Percentiles rank a stretch among this genome's conserved stretches.
Evolutionary conservation across 495 filamentous ascomycete species (phyloP).

Genomic region (Pseudomonodictys pantanalensis): DNA sequence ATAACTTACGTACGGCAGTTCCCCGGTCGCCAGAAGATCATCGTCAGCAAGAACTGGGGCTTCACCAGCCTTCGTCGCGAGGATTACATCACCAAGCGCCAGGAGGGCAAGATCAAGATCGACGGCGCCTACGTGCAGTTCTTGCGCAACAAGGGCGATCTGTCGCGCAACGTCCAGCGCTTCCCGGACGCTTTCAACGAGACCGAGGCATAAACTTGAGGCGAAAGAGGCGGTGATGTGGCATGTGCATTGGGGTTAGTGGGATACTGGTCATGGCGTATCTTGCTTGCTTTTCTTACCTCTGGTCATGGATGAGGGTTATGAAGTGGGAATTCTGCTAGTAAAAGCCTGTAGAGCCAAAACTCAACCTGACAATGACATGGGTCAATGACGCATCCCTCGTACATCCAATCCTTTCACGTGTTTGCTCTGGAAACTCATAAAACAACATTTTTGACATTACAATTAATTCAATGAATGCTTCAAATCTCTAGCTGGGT

Average conservation of each 20-base stretch:
- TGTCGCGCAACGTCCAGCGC: slow-evolving; percentile 81
- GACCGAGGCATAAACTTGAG: slow-evolving; percentile 34
- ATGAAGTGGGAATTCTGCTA: neutral
- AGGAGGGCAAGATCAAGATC: slow-evolving; percentile 81
- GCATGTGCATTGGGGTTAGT: slow-evolving; percentile 4
- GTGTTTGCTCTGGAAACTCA: neutral
- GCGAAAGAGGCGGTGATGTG: neutral
- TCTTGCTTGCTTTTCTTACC: slow-evolving; percentile 15
- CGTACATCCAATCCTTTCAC: no score
- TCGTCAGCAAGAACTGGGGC: slow-evolving; percentile 99
- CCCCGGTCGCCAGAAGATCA: slow-evolving; percentile 99
- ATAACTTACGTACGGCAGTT: slow-evolving; percentile 51
- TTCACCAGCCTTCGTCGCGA: slow-evolving; percentile 97
- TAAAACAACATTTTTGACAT: neutral
- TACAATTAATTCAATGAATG: neutral
- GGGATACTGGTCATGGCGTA: slow-evolving; percentile 31
- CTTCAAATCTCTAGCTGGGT: no score
- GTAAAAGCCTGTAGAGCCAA: slow-evolving; percentile 7
- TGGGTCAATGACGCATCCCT: neutral
- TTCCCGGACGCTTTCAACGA: slow-evolving; percentile 85
- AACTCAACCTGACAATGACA: slow-evolving; percentile 17
- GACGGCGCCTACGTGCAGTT: slow-evolving; percentile 99
- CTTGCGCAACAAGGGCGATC: slow-evolving; percentile 80
- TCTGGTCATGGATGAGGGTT: slow-evolving; percentile 19
- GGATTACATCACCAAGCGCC: slow-evolving; percentile 90